A percentile compares a stretch with the other conserved stretches of the same genome.
phyloP scores from a whole-genome alignment of 2,329 filamentous ascomycete genomes.

The Ceratocystis destructans region DNA sequence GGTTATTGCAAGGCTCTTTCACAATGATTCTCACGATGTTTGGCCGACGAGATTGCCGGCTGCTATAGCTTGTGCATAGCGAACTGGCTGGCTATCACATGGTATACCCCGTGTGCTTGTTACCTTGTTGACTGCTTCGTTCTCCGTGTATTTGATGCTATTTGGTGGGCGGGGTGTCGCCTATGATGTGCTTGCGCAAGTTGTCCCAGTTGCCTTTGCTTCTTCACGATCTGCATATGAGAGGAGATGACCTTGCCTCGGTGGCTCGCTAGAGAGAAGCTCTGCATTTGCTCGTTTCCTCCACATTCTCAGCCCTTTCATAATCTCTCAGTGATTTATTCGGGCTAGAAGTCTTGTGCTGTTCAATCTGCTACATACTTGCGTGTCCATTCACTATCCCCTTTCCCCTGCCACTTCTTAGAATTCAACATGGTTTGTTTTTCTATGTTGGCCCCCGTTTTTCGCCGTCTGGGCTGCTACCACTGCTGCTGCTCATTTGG shows the following conservation, averaged over 20 bases:
- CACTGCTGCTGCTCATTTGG: neutral
- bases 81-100: too few species aligned
- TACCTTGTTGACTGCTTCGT: too few species aligned
- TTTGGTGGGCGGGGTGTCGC: too few species aligned
- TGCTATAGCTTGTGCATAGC: too few species aligned
- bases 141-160: too few species aligned
- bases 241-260: neutral
- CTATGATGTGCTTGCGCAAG: too few species aligned
- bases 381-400: neutral
- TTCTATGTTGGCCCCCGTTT: neutral
- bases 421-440: neutral
- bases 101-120: too few species aligned
- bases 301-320: neutral
- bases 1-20: too few species aligned
- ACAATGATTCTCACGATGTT: too few species aligned
- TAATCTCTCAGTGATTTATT: neutral
- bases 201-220: too few species aligned
- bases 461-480: neutral
- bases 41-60: too few species aligned
- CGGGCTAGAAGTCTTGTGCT: neutral
- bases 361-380: neutral
- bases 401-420: neutral
- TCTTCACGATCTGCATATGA: neutral
- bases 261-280: too few species aligned
- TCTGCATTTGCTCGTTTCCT: neutral